Evolutionary conservation across 73 alveolate species (phyloP).

Genomic region (Uronychia binucleata): DNA sequence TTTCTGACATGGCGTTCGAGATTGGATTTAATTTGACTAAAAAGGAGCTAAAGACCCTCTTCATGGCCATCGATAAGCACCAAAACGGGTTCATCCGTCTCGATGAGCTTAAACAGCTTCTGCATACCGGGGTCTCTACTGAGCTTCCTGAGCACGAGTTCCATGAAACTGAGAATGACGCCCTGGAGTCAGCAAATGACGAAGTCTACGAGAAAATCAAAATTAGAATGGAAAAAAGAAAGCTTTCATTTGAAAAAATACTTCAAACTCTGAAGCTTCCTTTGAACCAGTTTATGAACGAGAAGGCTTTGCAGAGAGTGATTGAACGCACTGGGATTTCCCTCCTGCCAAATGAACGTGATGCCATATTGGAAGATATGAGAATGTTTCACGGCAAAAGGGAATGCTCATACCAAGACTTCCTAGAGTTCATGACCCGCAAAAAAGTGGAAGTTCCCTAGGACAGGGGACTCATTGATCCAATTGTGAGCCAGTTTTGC

Average conservation of each 20-base stretch:
- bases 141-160: neutral
- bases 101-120: constrained; percentile 28
- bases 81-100: constrained; percentile 28
- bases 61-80: constrained; percentile 42
- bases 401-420: constrained; percentile 49
- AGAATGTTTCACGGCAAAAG: constrained; percentile 4
- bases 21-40: constrained; percentile 29
- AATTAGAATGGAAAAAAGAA: constrained; percentile 44
- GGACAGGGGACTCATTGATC: constrained; percentile 58
- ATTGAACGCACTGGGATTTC: constrained; percentile 31
- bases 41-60: constrained; percentile 37
- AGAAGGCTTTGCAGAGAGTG: constrained; percentile 33
- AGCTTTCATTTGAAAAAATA: constrained; percentile 27
- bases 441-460: constrained; percentile 31
- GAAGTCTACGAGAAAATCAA: constrained; percentile 51
- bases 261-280: constrained; percentile 5
- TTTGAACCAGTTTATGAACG: constrained; percentile 30
- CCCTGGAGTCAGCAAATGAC: constrained; percentile 6
- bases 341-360: constrained; percentile 26
- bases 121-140: neutral
- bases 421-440: constrained; percentile 53
- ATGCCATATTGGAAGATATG: constrained; percentile 30
- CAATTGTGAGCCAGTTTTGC: constrained; percentile 48
- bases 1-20: constrained; percentile 16
- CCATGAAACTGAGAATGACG: neutral